phyloP scores from a whole-genome alignment of 1,284 basidiomycete genomes.

The Somion occarium region DNA sequence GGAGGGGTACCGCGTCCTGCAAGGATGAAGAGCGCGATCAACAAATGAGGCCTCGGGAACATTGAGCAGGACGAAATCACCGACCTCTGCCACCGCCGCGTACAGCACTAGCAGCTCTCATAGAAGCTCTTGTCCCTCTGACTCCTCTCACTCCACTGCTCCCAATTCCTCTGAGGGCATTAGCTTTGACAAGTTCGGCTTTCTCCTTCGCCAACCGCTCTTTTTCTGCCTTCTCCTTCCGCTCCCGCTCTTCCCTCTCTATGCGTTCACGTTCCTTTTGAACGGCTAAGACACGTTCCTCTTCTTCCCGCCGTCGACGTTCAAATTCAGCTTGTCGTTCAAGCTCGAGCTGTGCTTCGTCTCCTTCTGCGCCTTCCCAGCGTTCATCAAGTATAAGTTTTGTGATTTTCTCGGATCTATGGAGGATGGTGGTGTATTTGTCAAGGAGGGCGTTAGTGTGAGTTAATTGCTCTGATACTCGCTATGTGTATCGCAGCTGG shows the following conservation, averaged over 20 bases:
- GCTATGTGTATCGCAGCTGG: no score
- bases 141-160: conserved; percentile 33
- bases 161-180: conserved; percentile 11
- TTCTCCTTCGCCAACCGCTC: conserved; percentile 31
- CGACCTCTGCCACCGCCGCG: neutral
- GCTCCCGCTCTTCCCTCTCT: conserved; percentile 44
- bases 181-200: conserved; percentile 14
- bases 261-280: conserved; percentile 41
- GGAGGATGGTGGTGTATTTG: conserved; percentile 67
- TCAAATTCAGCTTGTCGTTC: conserved; percentile 46
- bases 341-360: conserved; percentile 47
- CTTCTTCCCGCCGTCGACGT: conserved; percentile 41
- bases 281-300: conserved; percentile 42
- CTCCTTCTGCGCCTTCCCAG: conserved; percentile 70
- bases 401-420: conserved; percentile 60
- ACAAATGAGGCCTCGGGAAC: neutral
- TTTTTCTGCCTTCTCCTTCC: conserved; percentile 41
- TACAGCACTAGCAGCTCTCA: conserved; percentile 20
- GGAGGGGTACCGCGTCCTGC: conserved; percentile 8
- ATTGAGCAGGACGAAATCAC: neutral
- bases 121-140: conserved; percentile 34
- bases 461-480: conserved; percentile 56
- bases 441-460: conserved; percentile 69
- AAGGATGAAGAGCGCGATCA: neutral
- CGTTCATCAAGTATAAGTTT: conserved; percentile 68